Percentiles rank a stretch among this genome's conserved stretches.
Evolutionary conservation across 1,284 basidiomycete species (phyloP).

Genomic region (Leccinum griseonigrum): DNA sequence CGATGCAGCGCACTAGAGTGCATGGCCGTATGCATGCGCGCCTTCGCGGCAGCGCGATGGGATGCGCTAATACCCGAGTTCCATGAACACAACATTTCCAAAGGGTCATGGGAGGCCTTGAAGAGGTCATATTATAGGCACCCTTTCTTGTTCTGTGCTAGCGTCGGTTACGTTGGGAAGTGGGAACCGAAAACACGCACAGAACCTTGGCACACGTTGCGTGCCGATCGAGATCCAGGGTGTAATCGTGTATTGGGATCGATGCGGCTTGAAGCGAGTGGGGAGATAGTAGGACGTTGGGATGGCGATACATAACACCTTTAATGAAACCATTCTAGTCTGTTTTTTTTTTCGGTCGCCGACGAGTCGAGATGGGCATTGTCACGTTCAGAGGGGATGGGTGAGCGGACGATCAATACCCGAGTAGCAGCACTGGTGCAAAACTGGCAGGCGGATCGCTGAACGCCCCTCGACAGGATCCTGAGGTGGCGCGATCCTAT

Average conservation of each 20-base stretch:
- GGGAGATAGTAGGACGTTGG: background rate
- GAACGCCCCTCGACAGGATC: background rate
- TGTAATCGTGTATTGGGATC: background rate
- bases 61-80: background rate
- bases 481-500: background rate
- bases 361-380: background rate
- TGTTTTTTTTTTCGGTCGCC: background rate
- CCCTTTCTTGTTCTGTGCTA: background rate
- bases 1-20: background rate
- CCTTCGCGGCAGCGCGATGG: background rate
- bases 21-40: background rate
- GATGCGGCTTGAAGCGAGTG: conserved; percentile 6
- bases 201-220: background rate
- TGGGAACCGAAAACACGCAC: background rate
- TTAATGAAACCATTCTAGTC: background rate
- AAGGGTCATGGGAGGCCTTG: background rate
- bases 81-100: background rate
- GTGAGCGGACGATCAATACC: background rate
- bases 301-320: background rate
- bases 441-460: background rate
- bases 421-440: background rate
- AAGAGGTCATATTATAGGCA: background rate
- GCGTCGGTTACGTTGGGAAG: background rate
- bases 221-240: background rate
- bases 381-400: background rate